Conservation (phyloP, 164 flowering plant genomes). For the Nymphaea thermarum region DNA sequence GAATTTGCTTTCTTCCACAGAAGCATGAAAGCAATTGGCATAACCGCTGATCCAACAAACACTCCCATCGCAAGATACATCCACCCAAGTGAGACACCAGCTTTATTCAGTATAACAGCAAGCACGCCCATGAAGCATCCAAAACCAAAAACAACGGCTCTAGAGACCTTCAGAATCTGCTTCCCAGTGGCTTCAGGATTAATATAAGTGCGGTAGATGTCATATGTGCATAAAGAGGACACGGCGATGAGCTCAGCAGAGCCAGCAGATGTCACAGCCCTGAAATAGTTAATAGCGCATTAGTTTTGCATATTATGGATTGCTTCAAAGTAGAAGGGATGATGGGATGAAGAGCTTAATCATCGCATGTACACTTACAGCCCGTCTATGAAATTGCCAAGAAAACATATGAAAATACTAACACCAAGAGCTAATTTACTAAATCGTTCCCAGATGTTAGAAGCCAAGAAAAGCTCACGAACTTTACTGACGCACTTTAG, state of each 20-base stretch:
- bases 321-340: too few species aligned
- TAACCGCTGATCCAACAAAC: constrained; percentile 74
- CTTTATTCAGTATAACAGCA: constrained; percentile 82
- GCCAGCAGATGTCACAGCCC: constrained; percentile 98
- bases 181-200: constrained; percentile 80
- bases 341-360: too few species aligned
- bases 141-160: constrained; percentile 51
- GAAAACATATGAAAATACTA: too few species aligned
- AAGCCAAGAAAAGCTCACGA: too few species aligned
- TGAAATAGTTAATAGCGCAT: constrained; percentile 8
- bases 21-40: constrained; percentile 92
- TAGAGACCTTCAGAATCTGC: constrained; percentile 70
- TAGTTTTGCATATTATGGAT: too few species aligned
- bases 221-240: constrained; percentile 90
- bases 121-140: constrained; percentile 94
- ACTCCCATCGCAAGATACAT: constrained; percentile 98
- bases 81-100: constrained; percentile 91
- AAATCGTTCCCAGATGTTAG: too few species aligned
- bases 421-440: too few species aligned
- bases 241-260: constrained; percentile 93
- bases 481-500: too few species aligned
- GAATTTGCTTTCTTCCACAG: constrained; percentile 87
- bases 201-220: constrained; percentile 82
- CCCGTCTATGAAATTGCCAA: too few species aligned
- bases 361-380: too few species aligned